Evolutionary conservation across 202 grass and related monocot species (phyloP).

Genomic region (Schoenoplectus triqueter): DNA sequence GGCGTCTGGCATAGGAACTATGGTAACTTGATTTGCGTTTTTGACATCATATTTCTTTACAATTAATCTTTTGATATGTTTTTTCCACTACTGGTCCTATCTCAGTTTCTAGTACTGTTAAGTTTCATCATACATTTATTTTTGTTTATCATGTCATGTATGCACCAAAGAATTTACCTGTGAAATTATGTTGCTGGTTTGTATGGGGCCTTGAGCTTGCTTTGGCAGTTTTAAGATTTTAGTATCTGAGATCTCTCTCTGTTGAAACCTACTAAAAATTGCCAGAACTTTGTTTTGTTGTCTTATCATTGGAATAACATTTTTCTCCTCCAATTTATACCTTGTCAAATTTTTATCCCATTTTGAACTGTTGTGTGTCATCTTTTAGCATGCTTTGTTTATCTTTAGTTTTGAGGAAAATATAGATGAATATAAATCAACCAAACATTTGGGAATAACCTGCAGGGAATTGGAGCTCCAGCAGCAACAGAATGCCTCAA

Average conservation of each 20-base stretch:
- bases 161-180: not conserved
- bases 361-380: not conserved
- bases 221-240: not conserved
- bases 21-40: constrained; percentile 43
- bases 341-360: not conserved
- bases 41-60: not conserved
- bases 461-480: constrained; percentile 59
- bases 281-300: not conserved
- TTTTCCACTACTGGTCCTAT: not conserved
- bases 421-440: constrained; percentile 6
- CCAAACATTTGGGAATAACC: not conserved
- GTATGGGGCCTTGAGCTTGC: not conserved
- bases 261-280: constrained; percentile 3
- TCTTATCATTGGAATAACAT: not conserved
- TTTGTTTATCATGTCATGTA: not conserved
- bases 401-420: constrained; percentile 11
- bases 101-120: not conserved
- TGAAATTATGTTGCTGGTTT: not conserved
- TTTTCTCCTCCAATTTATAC: not conserved
- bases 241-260: not conserved
- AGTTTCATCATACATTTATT: not conserved
- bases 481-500: constrained; percentile 63
- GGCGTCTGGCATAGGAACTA: constrained; percentile 59
- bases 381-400: not conserved
- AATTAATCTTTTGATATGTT: not conserved